phyloP scores from a whole-genome alignment of 805 yeast species.

The Spathaspora passalidarum region DNA sequence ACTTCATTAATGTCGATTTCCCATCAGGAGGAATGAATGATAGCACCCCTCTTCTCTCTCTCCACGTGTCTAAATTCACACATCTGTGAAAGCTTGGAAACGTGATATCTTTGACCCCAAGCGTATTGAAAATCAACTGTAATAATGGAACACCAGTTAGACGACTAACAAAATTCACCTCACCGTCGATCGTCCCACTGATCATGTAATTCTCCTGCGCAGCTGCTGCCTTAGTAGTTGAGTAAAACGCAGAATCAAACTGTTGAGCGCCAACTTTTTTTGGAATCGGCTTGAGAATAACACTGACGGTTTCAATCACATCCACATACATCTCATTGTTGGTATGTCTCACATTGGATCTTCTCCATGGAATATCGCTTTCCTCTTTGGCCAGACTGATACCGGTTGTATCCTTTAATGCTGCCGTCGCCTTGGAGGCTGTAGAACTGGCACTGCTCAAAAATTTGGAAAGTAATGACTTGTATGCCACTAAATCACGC shows the following conservation, averaged over 20 bases:
- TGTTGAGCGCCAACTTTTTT: slow-evolving; percentile 17
- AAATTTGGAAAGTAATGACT: slow-evolving; percentile 52
- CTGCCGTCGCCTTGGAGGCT: slow-evolving; percentile 21
- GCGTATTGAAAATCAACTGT: slow-evolving; percentile 47
- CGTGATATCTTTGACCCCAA: slow-evolving; percentile 46
- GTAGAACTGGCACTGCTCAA: slow-evolving; percentile 39
- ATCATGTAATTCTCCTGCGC: slow-evolving; percentile 32
- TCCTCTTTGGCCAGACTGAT: not conserved
- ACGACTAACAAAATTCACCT: slow-evolving; percentile 59
- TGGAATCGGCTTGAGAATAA: slow-evolving; percentile 42
- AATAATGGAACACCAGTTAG: slow-evolving; percentile 79
- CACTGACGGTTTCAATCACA: slow-evolving; percentile 61
- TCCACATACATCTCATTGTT: slow-evolving; percentile 88
- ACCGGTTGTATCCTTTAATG: not conserved
- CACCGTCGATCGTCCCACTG: slow-evolving; percentile 59
- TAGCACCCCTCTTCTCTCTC: slow-evolving; percentile 41
- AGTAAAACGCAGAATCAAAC: slow-evolving; percentile 27
- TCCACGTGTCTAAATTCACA: slow-evolving; percentile 56
- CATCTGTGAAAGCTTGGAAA: slow-evolving; percentile 73
- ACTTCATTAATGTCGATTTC: slow-evolving; percentile 56
- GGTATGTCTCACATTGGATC: slow-evolving; percentile 62
- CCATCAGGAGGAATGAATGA: slow-evolving; percentile 91
- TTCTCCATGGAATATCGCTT: slow-evolving; percentile 69
- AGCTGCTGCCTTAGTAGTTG: slow-evolving; percentile 14
- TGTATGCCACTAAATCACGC: slow-evolving; percentile 66